Percentiles rank a stretch among this genome's conserved stretches.
Conservation (phyloP, 345 rosid genomes). For the Lumnitzera racemosa region DNA sequence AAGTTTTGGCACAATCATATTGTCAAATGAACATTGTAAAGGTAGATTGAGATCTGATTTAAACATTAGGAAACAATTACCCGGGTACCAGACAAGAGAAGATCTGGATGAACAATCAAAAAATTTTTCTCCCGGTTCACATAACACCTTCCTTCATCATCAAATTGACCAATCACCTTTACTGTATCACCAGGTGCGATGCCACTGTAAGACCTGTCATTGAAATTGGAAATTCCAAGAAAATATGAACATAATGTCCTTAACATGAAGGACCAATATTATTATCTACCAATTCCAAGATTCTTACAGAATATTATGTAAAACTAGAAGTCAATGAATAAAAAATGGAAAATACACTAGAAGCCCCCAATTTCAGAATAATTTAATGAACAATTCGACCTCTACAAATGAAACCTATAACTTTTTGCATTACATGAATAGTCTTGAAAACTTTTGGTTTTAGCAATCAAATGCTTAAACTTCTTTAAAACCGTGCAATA, state of each 20-base stretch:
- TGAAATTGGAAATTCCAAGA: background rate
- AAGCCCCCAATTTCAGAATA: too few relatives aligned
- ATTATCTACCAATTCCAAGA: background rate
- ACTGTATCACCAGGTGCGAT: conserved; percentile 93
- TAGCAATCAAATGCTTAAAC: too few relatives aligned
- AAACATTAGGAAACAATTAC: conserved; percentile 25
- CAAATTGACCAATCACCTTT: conserved; percentile 80
- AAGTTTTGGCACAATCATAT: background rate
- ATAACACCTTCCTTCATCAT: conserved; percentile 65
- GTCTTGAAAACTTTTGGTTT: too few relatives aligned
- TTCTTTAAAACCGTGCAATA: too few relatives aligned
- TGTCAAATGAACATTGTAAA: conserved; percentile 5
- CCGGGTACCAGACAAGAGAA: conserved; percentile 88
- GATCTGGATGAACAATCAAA: conserved; percentile 78
- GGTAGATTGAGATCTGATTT: too few relatives aligned
- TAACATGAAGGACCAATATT: background rate
- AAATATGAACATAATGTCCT: background rate
- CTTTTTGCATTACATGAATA: too few relatives aligned
- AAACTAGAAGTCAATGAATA: too few relatives aligned
- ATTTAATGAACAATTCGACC: too few relatives aligned
- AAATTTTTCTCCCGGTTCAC: conserved; percentile 58
- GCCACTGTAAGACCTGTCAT: conserved; percentile 64
- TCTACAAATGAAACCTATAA: too few relatives aligned
- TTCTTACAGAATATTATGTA: too few relatives aligned
- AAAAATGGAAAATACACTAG: too few relatives aligned